A percentile compares a stretch with the other conserved stretches of the same genome.
These are phyloP conservation scores for Rhodotorula graminis DNA, from an alignment of 768 basidiomycete species.

Conservation along the genomic window DNA sequence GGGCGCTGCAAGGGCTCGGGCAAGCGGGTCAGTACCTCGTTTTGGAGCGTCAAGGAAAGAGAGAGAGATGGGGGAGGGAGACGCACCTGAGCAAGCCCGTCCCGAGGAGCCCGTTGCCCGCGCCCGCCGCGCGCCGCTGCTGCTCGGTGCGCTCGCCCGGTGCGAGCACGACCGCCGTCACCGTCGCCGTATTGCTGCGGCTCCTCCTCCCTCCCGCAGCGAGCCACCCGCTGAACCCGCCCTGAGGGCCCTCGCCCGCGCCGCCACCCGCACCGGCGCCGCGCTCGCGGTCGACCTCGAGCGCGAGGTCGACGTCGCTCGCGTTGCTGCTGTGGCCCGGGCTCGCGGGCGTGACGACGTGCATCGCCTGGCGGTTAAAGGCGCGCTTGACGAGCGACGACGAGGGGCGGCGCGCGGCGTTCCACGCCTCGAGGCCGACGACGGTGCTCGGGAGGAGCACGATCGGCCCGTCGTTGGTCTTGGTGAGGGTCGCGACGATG, in stretches of 20 bases:
- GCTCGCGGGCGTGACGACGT: not conserved
- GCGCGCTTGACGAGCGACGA: constrained; percentile 21
- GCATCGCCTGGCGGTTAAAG: not conserved
- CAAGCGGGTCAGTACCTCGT: not conserved
- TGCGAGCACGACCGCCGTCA: not conserved
- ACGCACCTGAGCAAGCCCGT: constrained; percentile 22
- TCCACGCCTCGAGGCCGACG: constrained; percentile 32
- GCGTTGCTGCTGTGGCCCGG: not conserved
- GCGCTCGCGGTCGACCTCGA: not conserved
- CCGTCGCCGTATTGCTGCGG: constrained; percentile 7
- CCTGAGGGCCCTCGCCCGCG: not conserved
- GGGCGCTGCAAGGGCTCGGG: not conserved
- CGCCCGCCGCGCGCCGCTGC: constrained; percentile 11
- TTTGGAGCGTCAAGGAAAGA: not conserved
- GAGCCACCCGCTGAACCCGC: not conserved
- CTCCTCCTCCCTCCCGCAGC: constrained; percentile 6
- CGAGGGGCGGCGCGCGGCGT: constrained; percentile 22
- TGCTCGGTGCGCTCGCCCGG: constrained; percentile 4
- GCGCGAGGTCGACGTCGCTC: not conserved
- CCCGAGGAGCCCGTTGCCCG: constrained; percentile 17
- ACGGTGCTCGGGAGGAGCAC: constrained; percentile 10
- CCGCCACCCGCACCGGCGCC: not conserved
- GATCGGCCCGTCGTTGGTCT: constrained; percentile 1
- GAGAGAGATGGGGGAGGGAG: not conserved
- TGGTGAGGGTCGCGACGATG: constrained; percentile 23